Percentiles rank a stretch among this genome's conserved stretches.
Conservation (phyloP, 495 filamentous ascomycete genomes). For the Platismatia glauca region DNA sequence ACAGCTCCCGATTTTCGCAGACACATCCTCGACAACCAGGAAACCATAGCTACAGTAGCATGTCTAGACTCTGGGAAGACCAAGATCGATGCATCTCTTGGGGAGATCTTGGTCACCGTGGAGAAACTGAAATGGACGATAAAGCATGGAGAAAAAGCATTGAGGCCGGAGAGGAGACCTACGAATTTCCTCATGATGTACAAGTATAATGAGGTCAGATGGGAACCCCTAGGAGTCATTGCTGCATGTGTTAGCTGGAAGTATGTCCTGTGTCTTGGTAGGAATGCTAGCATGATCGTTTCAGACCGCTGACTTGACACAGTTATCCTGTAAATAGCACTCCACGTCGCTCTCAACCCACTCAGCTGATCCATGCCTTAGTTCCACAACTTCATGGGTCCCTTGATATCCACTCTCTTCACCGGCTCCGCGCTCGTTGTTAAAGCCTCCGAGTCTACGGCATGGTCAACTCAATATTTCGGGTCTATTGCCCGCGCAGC, state of each 20-base stretch:
- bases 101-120: constrained; percentile 85
- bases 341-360: neutral
- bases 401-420: constrained; percentile 84
- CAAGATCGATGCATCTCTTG: constrained; percentile 82
- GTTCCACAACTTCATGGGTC: constrained; percentile 91
- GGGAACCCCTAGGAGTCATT: constrained; percentile 89
- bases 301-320: constrained; percentile 6
- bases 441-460: constrained; percentile 88
- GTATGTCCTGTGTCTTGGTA: constrained; percentile 34
- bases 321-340: constrained; percentile 33
- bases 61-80: constrained; percentile 98
- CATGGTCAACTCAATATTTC: constrained; percentile 81
- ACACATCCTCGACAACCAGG: constrained; percentile 80
- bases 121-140: constrained; percentile 96
- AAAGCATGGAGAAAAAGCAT: constrained; percentile 75
- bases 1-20: constrained; percentile 29
- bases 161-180: constrained; percentile 62
- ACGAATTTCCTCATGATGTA: constrained; percentile 89
- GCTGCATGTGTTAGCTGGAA: constrained; percentile 95
- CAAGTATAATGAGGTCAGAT: constrained; percentile 83
- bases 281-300: neutral
- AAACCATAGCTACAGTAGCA: constrained; percentile 72
- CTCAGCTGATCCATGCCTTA: constrained; percentile 32
- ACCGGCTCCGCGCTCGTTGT: constrained; percentile 87
- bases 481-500: constrained; percentile 66